Percentiles rank a stretch among this genome's conserved stretches.
phyloP scores from a whole-genome alignment of 257 asterid genomes.

The Solanum medicagineum region DNA sequence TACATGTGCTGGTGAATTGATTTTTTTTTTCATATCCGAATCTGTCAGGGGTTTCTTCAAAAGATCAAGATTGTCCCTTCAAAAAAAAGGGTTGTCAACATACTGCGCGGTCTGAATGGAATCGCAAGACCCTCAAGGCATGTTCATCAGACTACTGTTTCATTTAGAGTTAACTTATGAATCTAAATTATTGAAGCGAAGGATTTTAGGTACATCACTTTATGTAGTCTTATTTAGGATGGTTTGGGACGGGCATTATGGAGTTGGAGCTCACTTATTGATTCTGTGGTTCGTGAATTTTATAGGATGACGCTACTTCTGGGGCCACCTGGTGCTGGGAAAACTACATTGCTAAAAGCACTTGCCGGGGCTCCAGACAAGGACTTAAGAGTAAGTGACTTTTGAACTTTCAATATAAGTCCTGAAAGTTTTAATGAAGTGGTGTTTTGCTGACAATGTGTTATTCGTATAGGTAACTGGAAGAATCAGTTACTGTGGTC shows the following conservation, averaged over 20 bases:
- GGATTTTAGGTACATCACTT: background rate
- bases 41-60: slow-evolving; percentile 49
- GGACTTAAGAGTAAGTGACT: slow-evolving; percentile 33
- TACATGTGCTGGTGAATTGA: background rate
- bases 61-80: slow-evolving; percentile 69
- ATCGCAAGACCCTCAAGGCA: slow-evolving; percentile 80
- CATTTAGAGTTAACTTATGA: background rate
- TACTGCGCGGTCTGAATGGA: slow-evolving; percentile 71
- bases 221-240: background rate
- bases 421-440: background rate
- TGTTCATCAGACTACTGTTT: slow-evolving; percentile 3
- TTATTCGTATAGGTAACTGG: slow-evolving; percentile 39
- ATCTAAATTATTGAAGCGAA: background rate
- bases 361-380: slow-evolving; percentile 66
- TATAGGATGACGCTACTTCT: slow-evolving; percentile 83
- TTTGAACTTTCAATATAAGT: background rate
- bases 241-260: background rate
- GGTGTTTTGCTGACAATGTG: background rate
- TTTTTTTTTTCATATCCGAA: background rate
- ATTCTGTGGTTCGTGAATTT: background rate
- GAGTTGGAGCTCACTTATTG: background rate
- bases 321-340: slow-evolving; percentile 93
- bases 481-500: slow-evolving; percentile 75
- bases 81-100: slow-evolving; percentile 56
- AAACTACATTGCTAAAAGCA: slow-evolving; percentile 66